Conservation (phyloP, 345 rosid genomes). For the Capsella bursapastoris region DNA sequence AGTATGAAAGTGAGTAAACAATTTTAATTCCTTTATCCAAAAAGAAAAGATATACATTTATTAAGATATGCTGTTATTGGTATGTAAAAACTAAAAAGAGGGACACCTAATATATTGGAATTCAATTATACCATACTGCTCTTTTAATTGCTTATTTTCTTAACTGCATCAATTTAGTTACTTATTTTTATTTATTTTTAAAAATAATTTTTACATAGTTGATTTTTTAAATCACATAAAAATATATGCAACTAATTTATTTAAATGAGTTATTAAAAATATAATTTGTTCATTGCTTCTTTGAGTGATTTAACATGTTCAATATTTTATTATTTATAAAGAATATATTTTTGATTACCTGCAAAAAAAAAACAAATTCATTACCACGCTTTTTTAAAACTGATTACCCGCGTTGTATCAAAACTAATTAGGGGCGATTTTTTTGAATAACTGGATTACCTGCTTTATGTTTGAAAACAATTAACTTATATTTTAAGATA, state of each 20-base stretch:
- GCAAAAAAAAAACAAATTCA: background rate
- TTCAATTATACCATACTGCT: no score
- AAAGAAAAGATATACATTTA: no score
- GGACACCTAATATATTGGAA: no score
- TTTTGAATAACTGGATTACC: background rate
- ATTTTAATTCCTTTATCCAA: no score
- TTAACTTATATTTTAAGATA: no score
- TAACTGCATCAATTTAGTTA: no score
- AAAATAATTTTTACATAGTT: no score
- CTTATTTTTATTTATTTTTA: no score
- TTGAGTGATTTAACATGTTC: background rate
- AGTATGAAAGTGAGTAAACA: no score
- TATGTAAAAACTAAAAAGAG: no score
- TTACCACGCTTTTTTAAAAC: background rate
- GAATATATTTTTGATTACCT: background rate
- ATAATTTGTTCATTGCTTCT: background rate
- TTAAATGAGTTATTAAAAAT: background rate
- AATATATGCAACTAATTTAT: background rate
- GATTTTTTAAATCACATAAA: background rate
- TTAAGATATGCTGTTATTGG: no score
- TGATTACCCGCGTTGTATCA: background rate
- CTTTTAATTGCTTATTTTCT: no score
- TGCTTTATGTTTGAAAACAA: background rate
- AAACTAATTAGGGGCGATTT: background rate
- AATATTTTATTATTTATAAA: background rate